Base-by-base conservation (phyloP, 768 basidiomycete species). In the Boletus reticuloceps region DNA sequence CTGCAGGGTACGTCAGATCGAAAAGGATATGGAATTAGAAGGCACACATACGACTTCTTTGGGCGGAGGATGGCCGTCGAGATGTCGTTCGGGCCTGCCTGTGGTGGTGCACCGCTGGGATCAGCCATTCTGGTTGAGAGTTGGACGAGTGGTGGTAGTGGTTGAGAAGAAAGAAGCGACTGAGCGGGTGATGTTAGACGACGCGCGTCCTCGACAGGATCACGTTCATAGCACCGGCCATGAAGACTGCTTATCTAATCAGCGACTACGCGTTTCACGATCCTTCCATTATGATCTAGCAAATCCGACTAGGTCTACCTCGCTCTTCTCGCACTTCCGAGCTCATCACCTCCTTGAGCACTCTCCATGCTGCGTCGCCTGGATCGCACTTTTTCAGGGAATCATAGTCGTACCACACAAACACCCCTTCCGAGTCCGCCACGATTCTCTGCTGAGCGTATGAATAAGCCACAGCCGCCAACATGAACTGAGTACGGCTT, bases 41-140 rank as follows among this genome's bases (percentile, higher is more conserved):
- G 31, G n/a, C 36, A 43, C 19, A 81, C 93, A 62, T 72, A 97
- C 96, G 93, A 95, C 82, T 97, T 96, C 90, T 98, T 99, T 60
- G 89, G 88, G 58, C 97, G 79, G 56, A 99, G 80, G 71, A 99
- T 98, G 46, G 96, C 96, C 36, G 96, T 98, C 19, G 95, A 92
- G 51, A 83, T 79, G 65, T 97, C 95, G 72, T 98, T 88, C 25
- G 87, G 85, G 47, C 86, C 89, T n/a, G 90, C 89, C 64, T 86
- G 88, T 56, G 89, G 82, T 54, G 89, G 69, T 56, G 89, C 90
- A 63, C 91, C 91, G 65, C 88, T 91, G 13, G 91, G 89, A 76
- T 93, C 90, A 59, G 86, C 86, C 88, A 79, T 78, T 58, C n/a
- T 65, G 36, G 25, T 50, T 43, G 45, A 45, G 25, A 57, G 29